These are phyloP conservation scores for Brassica nigra DNA, from an alignment of 345 rosid species.

Conservation along the genomic window DNA sequence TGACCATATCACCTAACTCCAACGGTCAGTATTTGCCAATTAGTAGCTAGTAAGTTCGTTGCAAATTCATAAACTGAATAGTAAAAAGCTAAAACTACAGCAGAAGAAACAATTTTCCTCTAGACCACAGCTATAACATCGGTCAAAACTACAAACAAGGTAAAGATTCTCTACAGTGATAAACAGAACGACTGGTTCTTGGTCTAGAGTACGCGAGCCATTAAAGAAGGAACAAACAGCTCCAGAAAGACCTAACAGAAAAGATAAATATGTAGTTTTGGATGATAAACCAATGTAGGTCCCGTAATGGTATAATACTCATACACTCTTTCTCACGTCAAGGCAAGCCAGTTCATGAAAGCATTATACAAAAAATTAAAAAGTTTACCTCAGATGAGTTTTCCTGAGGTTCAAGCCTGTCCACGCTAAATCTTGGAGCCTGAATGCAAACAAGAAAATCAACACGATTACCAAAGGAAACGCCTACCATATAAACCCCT, in stretches of 20 bases:
- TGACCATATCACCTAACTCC: slow-evolving; percentile 1
- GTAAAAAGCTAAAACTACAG: slow-evolving; percentile 3
- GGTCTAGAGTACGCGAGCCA: not conserved
- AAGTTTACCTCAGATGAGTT: not conserved
- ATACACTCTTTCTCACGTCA: not conserved
- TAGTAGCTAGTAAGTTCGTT: not conserved
- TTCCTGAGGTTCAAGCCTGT: not conserved
- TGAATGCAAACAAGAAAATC: not conserved
- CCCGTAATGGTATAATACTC: not conserved
- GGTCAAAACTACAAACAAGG: not conserved
- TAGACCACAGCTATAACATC: not conserved
- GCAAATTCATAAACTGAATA: not conserved
- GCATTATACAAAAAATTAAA: not conserved
- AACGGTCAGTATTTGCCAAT: not conserved
- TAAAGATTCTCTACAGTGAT: not conserved
- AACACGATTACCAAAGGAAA: not conserved
- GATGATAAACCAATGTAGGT: not conserved
- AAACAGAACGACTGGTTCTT: not conserved
- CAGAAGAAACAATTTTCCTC: slow-evolving; percentile 6
- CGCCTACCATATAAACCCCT: not conserved
- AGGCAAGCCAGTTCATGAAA: not conserved
- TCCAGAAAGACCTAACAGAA: not conserved
- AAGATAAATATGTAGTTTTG: not conserved
- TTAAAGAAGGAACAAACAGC: not conserved
- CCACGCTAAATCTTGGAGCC: not conserved